Percentiles rank a stretch among this genome's conserved stretches.
Evolutionary conservation across 177 flowering plant species (phyloP).

Genomic region (Vitis hybrid): DNA sequence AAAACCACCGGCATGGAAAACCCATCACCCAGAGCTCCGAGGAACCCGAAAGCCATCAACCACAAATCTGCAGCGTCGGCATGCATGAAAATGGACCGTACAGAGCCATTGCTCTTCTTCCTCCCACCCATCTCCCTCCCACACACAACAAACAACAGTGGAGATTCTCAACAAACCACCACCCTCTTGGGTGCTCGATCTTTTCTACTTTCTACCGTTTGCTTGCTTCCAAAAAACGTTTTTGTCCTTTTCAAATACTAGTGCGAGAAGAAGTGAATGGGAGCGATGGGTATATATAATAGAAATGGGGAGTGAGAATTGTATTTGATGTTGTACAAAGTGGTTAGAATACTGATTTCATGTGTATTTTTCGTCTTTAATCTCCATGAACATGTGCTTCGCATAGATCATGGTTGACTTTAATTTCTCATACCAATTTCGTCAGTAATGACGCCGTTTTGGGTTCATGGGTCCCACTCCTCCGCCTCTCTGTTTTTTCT

Average conservation of each 20-base stretch:
- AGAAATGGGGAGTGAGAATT: neutral
- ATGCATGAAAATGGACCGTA: constrained; percentile 60
- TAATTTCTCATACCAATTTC: neutral
- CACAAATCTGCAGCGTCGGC: constrained; percentile 47
- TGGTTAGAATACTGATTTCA: neutral
- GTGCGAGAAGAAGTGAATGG: too few relatives aligned
- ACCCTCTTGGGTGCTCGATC: neutral
- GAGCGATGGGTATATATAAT: constrained; percentile 5
- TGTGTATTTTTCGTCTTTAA: too few relatives aligned
- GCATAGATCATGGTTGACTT: constrained; percentile 13
- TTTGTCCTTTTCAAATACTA: neutral
- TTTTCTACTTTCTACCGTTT: too few relatives aligned
- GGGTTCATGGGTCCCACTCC: constrained; percentile 1
- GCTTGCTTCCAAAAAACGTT: neutral
- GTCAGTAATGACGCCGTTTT: constrained; percentile 21
- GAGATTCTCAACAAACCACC: neutral
- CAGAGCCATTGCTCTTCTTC: constrained; percentile 23
- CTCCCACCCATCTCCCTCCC: constrained; percentile 1
- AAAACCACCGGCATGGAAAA: constrained; percentile 51
- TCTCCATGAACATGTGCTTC: neutral
- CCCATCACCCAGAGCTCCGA: constrained; percentile 81
- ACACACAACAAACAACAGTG: neutral
- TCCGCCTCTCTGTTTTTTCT: neutral
- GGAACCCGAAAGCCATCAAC: constrained; percentile 62
- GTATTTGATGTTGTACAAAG: neutral